Conservation (phyloP, 2,329 filamentous ascomycete genomes). For the Pseudonectria buxi region DNA sequence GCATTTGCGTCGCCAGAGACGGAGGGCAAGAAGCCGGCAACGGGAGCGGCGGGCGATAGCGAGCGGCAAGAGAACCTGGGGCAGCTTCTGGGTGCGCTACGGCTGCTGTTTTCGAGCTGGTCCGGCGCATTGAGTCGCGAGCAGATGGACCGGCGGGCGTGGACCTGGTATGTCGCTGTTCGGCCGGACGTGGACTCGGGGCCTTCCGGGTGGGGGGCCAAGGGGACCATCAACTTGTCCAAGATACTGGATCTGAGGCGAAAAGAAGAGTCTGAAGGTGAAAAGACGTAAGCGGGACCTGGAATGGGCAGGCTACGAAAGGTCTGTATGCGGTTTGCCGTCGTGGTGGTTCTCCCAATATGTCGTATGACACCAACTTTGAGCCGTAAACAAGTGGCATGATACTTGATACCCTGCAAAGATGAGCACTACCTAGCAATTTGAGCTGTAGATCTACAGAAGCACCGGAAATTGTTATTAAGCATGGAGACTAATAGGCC, state of each 20-base stretch:
- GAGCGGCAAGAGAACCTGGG: slow-evolving; percentile 66
- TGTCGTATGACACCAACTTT: no score
- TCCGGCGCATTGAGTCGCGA: slow-evolving; percentile 49
- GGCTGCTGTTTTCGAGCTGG: slow-evolving; percentile 71
- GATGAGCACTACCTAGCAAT: no score
- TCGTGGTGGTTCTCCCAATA: not conserved
- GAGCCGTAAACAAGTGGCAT: no score
- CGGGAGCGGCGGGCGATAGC: slow-evolving; percentile 41
- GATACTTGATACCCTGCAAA: no score
- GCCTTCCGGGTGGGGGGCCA: slow-evolving; percentile 75
- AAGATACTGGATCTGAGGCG: slow-evolving; percentile 57
- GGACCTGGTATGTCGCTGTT: slow-evolving; percentile 74
- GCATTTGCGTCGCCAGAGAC: slow-evolving; percentile 48
- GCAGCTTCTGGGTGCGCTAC: slow-evolving; percentile 61
- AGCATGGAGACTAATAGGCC: no score
- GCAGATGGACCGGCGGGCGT: slow-evolving; percentile 70
- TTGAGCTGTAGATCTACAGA: no score
- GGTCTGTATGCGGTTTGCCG: not conserved
- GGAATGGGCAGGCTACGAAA: not conserved
- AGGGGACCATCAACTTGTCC: slow-evolving; percentile 59
- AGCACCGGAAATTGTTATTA: no score
- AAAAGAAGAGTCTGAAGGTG: slow-evolving; percentile 7
- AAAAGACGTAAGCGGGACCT: not conserved
- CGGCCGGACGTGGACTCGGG: slow-evolving; percentile 71
- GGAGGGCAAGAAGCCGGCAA: slow-evolving; percentile 37